Evolutionary conservation across 1,284 basidiomycete genomes (phyloP).

Genomic region (Rhodofomes roseus): DNA sequence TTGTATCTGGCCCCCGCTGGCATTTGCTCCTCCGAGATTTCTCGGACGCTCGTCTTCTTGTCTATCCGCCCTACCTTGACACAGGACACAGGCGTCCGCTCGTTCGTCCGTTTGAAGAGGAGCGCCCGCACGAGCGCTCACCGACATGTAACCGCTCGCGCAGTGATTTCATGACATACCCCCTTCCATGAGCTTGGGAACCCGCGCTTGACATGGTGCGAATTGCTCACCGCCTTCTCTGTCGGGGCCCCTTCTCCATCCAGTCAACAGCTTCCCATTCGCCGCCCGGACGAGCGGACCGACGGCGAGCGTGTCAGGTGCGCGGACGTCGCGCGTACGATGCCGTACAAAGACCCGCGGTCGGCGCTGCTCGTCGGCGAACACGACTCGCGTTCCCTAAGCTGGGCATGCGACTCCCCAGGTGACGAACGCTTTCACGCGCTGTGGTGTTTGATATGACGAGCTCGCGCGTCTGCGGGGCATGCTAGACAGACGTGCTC

Average conservation of each 20-base stretch:
- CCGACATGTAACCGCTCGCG: neutral
- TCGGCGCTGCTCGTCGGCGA: neutral
- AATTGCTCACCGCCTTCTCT: neutral
- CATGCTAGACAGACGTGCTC: neutral
- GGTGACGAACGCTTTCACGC: neutral
- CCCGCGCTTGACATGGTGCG: neutral
- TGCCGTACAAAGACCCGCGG: neutral
- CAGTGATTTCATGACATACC: neutral
- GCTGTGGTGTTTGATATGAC: neutral
- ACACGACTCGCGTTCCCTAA: neutral
- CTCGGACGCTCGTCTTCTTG: neutral
- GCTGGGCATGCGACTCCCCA: neutral
- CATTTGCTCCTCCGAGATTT: neutral
- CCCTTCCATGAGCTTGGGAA: neutral
- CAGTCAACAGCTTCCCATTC: neutral
- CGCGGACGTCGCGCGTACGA: neutral
- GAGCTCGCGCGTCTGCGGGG: neutral
- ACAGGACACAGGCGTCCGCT: neutral
- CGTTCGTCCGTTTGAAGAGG: neutral
- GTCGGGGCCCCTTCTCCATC: neutral
- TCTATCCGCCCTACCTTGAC: neutral
- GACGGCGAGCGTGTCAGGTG: neutral
- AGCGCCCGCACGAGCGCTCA: neutral
- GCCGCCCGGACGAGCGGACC: neutral
- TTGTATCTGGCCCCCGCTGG: neutral